Evolutionary conservation across 805 yeast genomes (phyloP), one percentile per base, ranked within the genome.

Genomic region (Starmerella khaoyaiensis): DNA sequence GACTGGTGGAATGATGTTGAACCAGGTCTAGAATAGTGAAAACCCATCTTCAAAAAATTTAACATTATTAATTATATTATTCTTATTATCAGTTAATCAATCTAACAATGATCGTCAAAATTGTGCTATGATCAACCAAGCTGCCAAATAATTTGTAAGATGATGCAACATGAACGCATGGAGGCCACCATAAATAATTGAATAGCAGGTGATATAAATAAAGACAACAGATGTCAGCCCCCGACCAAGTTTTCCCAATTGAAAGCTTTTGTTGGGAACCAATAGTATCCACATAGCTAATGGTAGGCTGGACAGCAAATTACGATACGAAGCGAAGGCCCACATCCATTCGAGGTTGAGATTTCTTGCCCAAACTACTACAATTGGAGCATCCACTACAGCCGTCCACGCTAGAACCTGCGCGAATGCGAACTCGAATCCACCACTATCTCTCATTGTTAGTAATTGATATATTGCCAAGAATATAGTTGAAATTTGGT

Each of bases 1-100:
- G 77, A 72, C 58, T 86, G 90, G 82, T 94, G 93, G 68, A 96
- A 87, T 44, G 90, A 81, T 54, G 73, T 87, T 45, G 55, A 51
- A 44, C 55, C 55, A 20, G 55, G 55, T 10, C 35, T 51, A 12
- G 55, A 50, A 40, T 40, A 28, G 28, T 16, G n/a, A n/a, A n/a
- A n/a, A n/a, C n/a, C n/a, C n/a, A 6, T 10, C 5, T 16, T 5
- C 30, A 10, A 19, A 14, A 18, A 31, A 15, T 8, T 29, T 29
- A 14, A 31, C 17, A 31, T 12, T 8, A 14, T 19, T 8, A 12
- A 18, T 32, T 33, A 18, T 16, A 12, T 23, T 24, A 24, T 19
- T 32, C 11, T 32, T 5, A 5, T 12, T 21, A 31, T 7, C 8
- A 7, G 34, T 18, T n/a, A 31, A 7, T 18, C 14, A 16, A 15